These are phyloP conservation scores for Pseudogymnoascus sp. DNA, from an alignment of 2,329 filamentous ascomycete species.

Conservation along the genomic window DNA sequence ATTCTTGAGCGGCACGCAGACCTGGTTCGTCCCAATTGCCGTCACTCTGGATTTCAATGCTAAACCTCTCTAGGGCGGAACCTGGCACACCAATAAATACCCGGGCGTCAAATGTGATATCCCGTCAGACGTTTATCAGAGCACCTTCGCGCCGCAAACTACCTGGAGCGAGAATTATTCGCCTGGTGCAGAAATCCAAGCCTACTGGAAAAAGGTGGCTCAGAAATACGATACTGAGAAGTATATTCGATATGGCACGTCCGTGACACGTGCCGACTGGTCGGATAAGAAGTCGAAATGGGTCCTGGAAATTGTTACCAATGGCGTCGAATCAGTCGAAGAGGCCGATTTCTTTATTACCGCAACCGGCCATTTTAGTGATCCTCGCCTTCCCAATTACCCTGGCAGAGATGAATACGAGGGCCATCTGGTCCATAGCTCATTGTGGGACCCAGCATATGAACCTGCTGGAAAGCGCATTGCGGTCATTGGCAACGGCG, in stretches of 20 bases:
- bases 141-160: constrained; percentile 56
- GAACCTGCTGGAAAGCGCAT: constrained; percentile 43
- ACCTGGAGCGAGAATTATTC: constrained; percentile 62
- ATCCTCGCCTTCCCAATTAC: constrained; percentile 11
- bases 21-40: constrained; percentile 41
- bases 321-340: constrained; percentile 25
- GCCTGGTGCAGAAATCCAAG: constrained; percentile 55
- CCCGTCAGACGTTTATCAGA: constrained; percentile 62
- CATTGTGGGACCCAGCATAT: constrained; percentile 47
- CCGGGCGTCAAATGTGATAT: constrained; percentile 63
- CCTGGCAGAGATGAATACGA: constrained; percentile 39
- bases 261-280: constrained; percentile 26
- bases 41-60: not conserved
- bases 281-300: constrained; percentile 25
- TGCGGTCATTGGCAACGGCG: constrained; percentile 55
- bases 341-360: constrained; percentile 39
- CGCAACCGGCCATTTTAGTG: constrained; percentile 33
- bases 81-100: constrained; percentile 48
- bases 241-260: constrained; percentile 40
- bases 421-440: constrained; percentile 49
- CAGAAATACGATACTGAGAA: constrained; percentile 56
- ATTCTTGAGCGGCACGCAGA: constrained; percentile 63
- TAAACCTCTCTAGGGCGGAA: constrained; percentile 35
- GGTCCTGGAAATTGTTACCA: constrained; percentile 27
- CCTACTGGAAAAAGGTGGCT: constrained; percentile 57